Conservation (phyloP, 805 yeast genomes). For the Metahyphopichia silvanorum region DNA sequence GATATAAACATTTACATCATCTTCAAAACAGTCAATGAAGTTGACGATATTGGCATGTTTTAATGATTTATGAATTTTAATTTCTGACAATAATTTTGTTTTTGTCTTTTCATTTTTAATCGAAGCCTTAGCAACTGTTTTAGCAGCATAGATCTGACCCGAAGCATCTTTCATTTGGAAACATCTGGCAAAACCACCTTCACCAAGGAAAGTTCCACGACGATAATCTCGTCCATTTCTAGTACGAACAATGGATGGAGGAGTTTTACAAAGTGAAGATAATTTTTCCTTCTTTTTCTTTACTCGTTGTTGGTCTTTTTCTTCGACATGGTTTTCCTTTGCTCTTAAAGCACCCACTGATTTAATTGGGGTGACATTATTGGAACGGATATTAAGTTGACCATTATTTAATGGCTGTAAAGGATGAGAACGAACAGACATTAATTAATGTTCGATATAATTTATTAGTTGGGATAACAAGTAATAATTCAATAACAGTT, state of each 20-base stretch:
- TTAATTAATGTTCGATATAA: too few species aligned
- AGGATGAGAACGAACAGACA: slow-evolving; percentile 37
- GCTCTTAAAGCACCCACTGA: slow-evolving; percentile 15
- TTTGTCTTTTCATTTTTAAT: slow-evolving; percentile 88
- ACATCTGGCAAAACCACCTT: slow-evolving; percentile 98
- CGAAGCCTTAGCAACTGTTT: slow-evolving; percentile 95
- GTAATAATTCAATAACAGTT: too few species aligned
- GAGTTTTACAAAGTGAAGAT: slow-evolving; percentile 90
- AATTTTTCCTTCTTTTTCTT: slow-evolving; percentile 85
- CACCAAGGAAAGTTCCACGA: slow-evolving; percentile 89
- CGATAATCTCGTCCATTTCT: slow-evolving; percentile 85
- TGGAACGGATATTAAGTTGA: slow-evolving; percentile 47
- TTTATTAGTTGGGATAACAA: background rate
- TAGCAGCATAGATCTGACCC: slow-evolving; percentile 90
- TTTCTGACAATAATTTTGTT: slow-evolving; percentile 82
- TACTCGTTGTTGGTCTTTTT: slow-evolving; percentile 16
- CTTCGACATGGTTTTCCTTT: slow-evolving; percentile 14
- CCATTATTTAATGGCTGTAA: slow-evolving; percentile 54
- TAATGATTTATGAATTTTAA: slow-evolving; percentile 90
- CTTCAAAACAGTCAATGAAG: slow-evolving; percentile 96
- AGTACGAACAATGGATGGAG: slow-evolving; percentile 89
- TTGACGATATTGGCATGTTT: slow-evolving; percentile 87
- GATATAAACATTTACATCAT: slow-evolving; percentile 89
- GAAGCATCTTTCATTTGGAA: slow-evolving; percentile 91
- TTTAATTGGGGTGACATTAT: slow-evolving; percentile 30